Percentiles rank a stretch among this genome's conserved stretches.
phyloP scores from a whole-genome alignment of 306 rosid species.

The Trifolium fragiferum region DNA sequence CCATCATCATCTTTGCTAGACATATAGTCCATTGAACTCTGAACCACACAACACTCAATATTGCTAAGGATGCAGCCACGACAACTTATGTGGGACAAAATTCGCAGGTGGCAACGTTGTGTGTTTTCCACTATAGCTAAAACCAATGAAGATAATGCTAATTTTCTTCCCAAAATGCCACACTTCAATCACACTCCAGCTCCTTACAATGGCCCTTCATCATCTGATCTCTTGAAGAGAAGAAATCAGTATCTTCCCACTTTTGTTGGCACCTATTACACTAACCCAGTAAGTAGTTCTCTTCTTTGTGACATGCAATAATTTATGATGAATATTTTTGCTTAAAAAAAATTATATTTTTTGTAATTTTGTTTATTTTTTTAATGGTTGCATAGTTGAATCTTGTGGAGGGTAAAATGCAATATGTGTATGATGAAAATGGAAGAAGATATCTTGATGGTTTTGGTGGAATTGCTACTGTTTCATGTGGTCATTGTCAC shows the following conservation, averaged over 20 bases:
- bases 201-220: constrained; percentile 52
- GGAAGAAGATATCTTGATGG: constrained; percentile 56
- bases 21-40: not conserved
- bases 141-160: constrained; percentile 24
- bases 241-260: constrained; percentile 50
- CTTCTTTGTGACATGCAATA: not conserved
- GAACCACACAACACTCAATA: not conserved
- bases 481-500: constrained; percentile 59
- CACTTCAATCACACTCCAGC: constrained; percentile 47
- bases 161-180: constrained; percentile 49
- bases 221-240: constrained; percentile 48
- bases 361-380: not conserved
- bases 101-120: constrained; percentile 29
- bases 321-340: not conserved
- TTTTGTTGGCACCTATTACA: constrained; percentile 34
- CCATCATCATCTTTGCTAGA: not conserved
- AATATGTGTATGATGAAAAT: constrained; percentile 54
- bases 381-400: constrained; percentile 43
- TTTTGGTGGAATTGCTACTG: constrained; percentile 59
- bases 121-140: constrained; percentile 36
- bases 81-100: constrained; percentile 17
- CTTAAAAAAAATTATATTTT: not conserved
- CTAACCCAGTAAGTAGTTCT: constrained; percentile 46
- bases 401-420: constrained; percentile 64
- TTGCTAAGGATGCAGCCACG: constrained; percentile 23